These are phyloP conservation scores for Asterella californica DNA, from an alignment of 225 moss, liverwort and hornwort species.

Conservation along the genomic window DNA sequence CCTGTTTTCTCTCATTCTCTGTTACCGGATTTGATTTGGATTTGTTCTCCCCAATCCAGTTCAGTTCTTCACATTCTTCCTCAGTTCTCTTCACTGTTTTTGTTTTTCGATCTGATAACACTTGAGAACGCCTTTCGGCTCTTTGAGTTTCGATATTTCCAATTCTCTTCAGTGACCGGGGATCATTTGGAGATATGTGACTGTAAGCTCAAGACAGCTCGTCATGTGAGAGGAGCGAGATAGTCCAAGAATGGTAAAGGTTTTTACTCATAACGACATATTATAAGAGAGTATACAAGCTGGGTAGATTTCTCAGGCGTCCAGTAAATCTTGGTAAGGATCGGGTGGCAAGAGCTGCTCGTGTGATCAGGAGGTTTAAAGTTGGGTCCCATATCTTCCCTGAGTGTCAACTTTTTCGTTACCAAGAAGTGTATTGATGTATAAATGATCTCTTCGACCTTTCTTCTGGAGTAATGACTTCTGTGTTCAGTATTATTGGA, in stretches of 20 bases:
- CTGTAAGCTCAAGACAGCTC: not conserved
- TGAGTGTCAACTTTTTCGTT: no score
- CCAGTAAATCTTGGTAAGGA: no score
- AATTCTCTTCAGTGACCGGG: not conserved
- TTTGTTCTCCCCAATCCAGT: not conserved
- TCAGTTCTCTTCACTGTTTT: no score
- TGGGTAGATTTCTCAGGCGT: not conserved
- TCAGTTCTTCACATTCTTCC: no score
- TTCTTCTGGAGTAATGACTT: not conserved
- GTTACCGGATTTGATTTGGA: not conserved
- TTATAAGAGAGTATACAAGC: not conserved
- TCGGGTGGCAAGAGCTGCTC: no score
- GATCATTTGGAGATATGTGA: not conserved
- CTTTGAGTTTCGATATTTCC: not conserved
- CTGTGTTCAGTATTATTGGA: not conserved
- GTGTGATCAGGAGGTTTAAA: no score
- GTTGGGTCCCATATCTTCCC: no score
- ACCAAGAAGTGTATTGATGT: no score
- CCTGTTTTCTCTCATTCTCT: conserved; percentile 26
- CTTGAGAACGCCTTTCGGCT: no score
- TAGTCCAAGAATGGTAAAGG: no score
- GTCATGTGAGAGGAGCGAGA: not conserved
- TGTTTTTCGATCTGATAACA: no score
- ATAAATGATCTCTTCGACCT: not conserved
- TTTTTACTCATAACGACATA: not conserved